Conservation (phyloP, 2,329 filamentous ascomycete genomes). For the Paramyrothecium roridum region DNA sequence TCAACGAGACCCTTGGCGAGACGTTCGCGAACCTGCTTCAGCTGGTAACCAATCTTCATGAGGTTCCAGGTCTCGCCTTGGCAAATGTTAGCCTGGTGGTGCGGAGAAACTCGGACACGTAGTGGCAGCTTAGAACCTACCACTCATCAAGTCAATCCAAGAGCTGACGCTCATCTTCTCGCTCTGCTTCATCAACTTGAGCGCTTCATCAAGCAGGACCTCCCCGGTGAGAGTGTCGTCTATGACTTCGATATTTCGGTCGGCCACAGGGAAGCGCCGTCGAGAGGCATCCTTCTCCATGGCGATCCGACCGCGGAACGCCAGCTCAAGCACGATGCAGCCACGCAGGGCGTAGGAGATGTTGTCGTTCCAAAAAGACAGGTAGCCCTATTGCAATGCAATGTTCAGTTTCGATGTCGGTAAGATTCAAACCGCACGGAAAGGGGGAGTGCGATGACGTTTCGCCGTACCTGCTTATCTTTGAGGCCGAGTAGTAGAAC, state of each 20-base stretch:
- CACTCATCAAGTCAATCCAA: slow-evolving; percentile 99
- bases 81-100: not conserved
- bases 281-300: slow-evolving; percentile 97
- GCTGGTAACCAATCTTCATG: slow-evolving; percentile 99
- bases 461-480: slow-evolving; percentile 82
- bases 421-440: slow-evolving; percentile 3
- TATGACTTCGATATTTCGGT: slow-evolving; percentile 93
- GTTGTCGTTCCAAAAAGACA: slow-evolving; percentile 99
- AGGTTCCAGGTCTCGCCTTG: slow-evolving; percentile 98
- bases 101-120: slow-evolving; percentile 9
- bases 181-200: slow-evolving; percentile 99
- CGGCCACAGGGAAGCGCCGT: slow-evolving; percentile 87
- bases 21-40: slow-evolving; percentile 98
- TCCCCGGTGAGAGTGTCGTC: slow-evolving; percentile 96
- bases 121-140: slow-evolving; percentile 45
- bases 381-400: slow-evolving; percentile 69
- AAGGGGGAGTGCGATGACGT: not conserved
- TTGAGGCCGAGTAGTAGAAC: slow-evolving; percentile 92
- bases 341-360: slow-evolving; percentile 97
- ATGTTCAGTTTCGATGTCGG: slow-evolving; percentile 4
- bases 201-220: slow-evolving; percentile 91
- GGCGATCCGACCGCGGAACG: slow-evolving; percentile 91
- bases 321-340: slow-evolving; percentile 97
- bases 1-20: slow-evolving; percentile 96
- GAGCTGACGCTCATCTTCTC: slow-evolving; percentile 99